Percentiles rank a stretch among this genome's conserved stretches.
These are phyloP conservation scores for Huntiella abstrusa DNA, from an alignment of 2,329 filamentous ascomycete genomes.

Conservation along the genomic window DNA sequence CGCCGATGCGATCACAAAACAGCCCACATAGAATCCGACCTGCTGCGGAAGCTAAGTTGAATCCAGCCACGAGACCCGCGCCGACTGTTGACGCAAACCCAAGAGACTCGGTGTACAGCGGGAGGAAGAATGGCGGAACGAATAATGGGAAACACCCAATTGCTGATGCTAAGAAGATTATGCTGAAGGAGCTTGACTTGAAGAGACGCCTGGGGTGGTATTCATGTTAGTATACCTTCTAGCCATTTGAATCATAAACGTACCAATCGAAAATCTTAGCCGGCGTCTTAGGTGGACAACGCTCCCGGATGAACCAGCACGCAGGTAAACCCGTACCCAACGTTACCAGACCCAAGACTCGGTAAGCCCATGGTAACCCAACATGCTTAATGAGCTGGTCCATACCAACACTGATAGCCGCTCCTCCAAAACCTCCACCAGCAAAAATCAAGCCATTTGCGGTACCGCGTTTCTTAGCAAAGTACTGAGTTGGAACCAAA, in stretches of 20 bases:
- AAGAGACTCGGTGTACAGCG: slow-evolving; percentile 35
- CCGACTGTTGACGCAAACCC: slow-evolving; percentile 32
- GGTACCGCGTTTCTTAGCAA: slow-evolving; percentile 31
- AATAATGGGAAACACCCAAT: slow-evolving; percentile 41
- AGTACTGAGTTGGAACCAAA: slow-evolving; percentile 33
- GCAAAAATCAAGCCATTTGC: slow-evolving; percentile 36
- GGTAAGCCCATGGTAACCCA: slow-evolving; percentile 32
- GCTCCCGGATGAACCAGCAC: slow-evolving; percentile 32
- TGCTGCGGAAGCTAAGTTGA: slow-evolving; percentile 40
- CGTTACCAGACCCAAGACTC: slow-evolving; percentile 32
- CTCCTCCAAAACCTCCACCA: slow-evolving; percentile 36
- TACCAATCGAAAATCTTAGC: slow-evolving; percentile 31
- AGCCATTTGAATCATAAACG: slow-evolving; percentile 4
- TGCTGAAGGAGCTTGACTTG: slow-evolving; percentile 28
- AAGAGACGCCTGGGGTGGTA: slow-evolving; percentile 26
- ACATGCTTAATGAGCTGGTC: slow-evolving; percentile 27
- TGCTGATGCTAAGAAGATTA: slow-evolving; percentile 33
- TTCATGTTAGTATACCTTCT: slow-evolving; percentile 1
- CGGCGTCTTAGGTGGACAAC: slow-evolving; percentile 20
- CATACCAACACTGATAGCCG: slow-evolving; percentile 30
- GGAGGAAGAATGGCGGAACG: slow-evolving; percentile 42
- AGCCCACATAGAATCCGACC: slow-evolving; percentile 36
- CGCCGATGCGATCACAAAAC: slow-evolving; percentile 32
- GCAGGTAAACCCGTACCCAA: slow-evolving; percentile 35
- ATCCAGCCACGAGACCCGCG: slow-evolving; percentile 39